Evolutionary conservation across 352 stramenopile species (phyloP), one percentile per base, ranked within the genome.

Genomic region (Pythium rishiriense): DNA sequence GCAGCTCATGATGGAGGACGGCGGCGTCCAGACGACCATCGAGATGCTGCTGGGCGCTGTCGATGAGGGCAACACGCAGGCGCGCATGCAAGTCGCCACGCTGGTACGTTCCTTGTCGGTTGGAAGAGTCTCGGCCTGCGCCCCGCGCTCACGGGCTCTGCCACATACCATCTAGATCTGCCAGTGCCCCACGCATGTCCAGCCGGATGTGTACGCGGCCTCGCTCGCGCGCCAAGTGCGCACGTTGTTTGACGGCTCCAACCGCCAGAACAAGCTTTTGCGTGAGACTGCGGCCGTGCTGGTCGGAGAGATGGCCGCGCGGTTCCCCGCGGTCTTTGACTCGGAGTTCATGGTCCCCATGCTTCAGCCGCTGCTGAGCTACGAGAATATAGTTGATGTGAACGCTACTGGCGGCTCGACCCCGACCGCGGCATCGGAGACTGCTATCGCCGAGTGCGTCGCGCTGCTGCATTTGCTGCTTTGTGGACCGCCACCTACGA

Each of bases 11-110:
- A 85, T 94, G 74, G 62, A 87, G 49, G 66, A 86, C 21, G 85
- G 85, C 22, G 87, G 87, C 22, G 86, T 96, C 35, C 70, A 87
- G 47, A 81, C 84, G 12, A 91, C 85, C 4, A 90, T 96, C 54
- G 87, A 96, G 54, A 90, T 93, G 75, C 65, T 96, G 7, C 74
- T 94, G 14, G 74, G 79, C 25, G 67, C 71, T 0, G 85, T 96
- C 25, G 84, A 93, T 25, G 85, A 92, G 39, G 87, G 87, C 62
- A 93, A 94, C 64, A 94, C 87, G 1, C 87, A 93, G 68, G 87
- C 87, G 35, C 78, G 85, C 46, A 77, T 94, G 64, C 85, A 94
- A 59, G 84, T 96, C 55, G 84, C 80, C 9, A 90, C 68, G 42
- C 65, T 96, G 49, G 78, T 88, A 60, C 25, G 33, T 64, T 59